Base-by-base conservation (phyloP, 2,329 filamentous ascomycete genomes). In the Exophiala lecanii-corni region DNA sequence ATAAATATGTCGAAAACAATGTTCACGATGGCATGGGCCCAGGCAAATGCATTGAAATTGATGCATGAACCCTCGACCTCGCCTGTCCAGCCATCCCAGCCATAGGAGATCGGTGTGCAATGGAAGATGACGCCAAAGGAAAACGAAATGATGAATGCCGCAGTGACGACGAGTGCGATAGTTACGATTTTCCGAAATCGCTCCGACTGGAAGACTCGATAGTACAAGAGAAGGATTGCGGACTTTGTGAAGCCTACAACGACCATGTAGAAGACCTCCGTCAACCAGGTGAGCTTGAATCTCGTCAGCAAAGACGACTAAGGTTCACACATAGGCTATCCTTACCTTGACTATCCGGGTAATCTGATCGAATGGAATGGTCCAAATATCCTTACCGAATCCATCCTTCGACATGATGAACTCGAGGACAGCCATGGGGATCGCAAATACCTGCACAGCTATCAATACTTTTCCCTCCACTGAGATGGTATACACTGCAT, bases 1-100 rank as follows among this genome's bases (percentile, higher is more conserved):
- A 79, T 71, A 65, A 70, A 72, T 2, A 74, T 10, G 46, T 80
- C 76, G 17, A 75, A 60, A 0, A 61, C 58, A 32, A 81, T 78
- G 46, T 71, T 74, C 41, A 76, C 67, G 15, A 57, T 66, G 0
- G 76, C 75, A 25, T 74, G 72, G 18, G 69, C 64, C 70, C 73
- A 79, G 0, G 62, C 68, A 2, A 77, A 62, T 2, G 62, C 59
- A 44, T 75, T 77, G 47, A 73, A 58, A 41, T 75, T 63, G 20
- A 73, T 55, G 47, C 78, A 81, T 1, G 49, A 59, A 0, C 77
- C 77, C 0, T 56, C 2, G 21, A 69, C 63, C 39, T 68, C 59
- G 19, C 30, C 30, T 7, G 10, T 69, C 74, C 76, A 81, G 9
- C 60, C 62, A 0, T 59, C 63, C 78, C 78, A 82, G 17, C 52